phyloP scores from a whole-genome alignment of 1,284 basidiomycete species.

The Phlebopus sp. region DNA sequence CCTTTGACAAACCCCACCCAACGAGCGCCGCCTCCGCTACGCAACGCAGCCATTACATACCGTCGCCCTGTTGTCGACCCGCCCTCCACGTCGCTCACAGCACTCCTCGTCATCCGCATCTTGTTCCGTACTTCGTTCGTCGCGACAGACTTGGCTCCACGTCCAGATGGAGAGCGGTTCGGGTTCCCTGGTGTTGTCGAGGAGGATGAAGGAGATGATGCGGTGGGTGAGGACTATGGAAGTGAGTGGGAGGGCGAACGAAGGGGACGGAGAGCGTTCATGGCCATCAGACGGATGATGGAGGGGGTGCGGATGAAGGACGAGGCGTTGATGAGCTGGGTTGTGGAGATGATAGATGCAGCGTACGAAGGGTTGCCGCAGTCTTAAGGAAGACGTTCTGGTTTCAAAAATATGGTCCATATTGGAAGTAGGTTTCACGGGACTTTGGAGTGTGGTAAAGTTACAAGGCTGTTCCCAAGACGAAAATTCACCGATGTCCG shows the following conservation, averaged over 20 bases:
- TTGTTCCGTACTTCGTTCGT: conserved; percentile 75
- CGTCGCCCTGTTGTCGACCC: conserved; percentile 58
- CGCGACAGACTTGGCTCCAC: conserved; percentile 64
- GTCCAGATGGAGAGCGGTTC: conserved; percentile 75
- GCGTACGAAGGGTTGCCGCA: conserved; percentile 34
- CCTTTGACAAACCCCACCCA: conserved; percentile 59
- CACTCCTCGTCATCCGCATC: conserved; percentile 70
- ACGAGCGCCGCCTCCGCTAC: conserved; percentile 62
- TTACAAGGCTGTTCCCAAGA: too few relatives aligned
- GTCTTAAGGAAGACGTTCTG: conserved; percentile 10
- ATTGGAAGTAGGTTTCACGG: too few relatives aligned
- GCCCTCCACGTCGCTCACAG: conserved; percentile 68
- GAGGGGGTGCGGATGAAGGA: conserved; percentile 67
- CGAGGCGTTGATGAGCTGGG: conserved; percentile 70
- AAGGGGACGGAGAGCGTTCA: conserved; percentile 67
- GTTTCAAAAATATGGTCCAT: conserved; percentile 53
- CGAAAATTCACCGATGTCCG: too few relatives aligned
- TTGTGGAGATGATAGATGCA: conserved; percentile 75
- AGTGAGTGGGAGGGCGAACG: conserved; percentile 63
- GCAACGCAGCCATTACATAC: conserved; percentile 55
- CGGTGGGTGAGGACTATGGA: conserved; percentile 26
- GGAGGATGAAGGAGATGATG: conserved; percentile 57
- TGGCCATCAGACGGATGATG: conserved; percentile 56
- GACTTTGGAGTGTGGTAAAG: too few relatives aligned
- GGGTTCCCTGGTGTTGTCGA: conserved; percentile 76